phyloP scores from a whole-genome alignment of 1,284 basidiomycete genomes.

The Dichomitus squalens region DNA sequence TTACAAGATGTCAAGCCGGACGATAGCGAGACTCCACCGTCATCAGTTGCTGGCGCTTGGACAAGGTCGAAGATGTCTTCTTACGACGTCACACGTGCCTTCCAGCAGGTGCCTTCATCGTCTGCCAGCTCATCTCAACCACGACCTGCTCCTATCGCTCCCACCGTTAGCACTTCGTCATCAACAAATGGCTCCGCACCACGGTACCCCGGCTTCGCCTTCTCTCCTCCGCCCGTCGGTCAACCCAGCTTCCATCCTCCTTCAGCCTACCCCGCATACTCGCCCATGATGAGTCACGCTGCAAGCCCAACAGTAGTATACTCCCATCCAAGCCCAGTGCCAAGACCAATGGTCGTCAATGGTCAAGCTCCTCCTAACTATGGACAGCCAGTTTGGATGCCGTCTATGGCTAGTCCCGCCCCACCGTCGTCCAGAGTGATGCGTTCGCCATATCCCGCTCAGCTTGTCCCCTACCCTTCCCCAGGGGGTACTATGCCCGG shows the following conservation, averaged over 20 bases:
- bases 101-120: constrained; percentile 74
- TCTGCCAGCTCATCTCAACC: constrained; percentile 48
- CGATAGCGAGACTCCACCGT: constrained; percentile 77
- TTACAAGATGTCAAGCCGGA: constrained; percentile 82
- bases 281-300: constrained; percentile 70
- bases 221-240: constrained; percentile 39
- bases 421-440: constrained; percentile 56
- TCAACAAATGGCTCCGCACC: constrained; percentile 38
- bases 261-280: constrained; percentile 56
- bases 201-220: constrained; percentile 39
- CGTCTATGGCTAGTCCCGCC: constrained; percentile 42
- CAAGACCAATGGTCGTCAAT: constrained; percentile 59
- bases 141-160: constrained; percentile 46
- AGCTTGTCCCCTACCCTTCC: constrained; percentile 64
- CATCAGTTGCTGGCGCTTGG: constrained; percentile 51
- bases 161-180: constrained; percentile 31
- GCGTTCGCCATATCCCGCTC: constrained; percentile 66
- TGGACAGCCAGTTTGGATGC: constrained; percentile 67
- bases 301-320: constrained; percentile 66
- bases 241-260: constrained; percentile 43
- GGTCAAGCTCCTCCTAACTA: constrained; percentile 57
- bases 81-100: constrained; percentile 78
- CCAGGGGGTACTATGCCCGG: constrained; percentile 48
- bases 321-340: constrained; percentile 61
- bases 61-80: constrained; percentile 77